Evolutionary conservation across 1,284 basidiomycete species (phyloP).

Genomic region (Tilletia horrida): DNA sequence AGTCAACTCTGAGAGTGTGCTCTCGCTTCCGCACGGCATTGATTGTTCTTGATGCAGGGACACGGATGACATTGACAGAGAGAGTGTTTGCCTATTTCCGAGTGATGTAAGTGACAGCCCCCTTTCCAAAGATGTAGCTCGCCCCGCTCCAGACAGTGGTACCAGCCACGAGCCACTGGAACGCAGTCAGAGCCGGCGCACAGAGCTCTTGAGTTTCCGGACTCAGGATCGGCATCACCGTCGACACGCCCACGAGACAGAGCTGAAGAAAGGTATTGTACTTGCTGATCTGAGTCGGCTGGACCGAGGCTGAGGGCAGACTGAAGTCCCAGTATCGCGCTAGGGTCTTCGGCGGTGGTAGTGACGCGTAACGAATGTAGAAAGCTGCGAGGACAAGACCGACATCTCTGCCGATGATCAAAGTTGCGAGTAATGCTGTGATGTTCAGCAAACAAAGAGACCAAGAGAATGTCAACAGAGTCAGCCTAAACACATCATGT

Average conservation of each 20-base stretch:
- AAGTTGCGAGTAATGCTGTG: slow-evolving; percentile 76
- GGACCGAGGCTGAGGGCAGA: slow-evolving; percentile 87
- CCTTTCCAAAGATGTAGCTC: slow-evolving; percentile 75
- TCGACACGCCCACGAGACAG: slow-evolving; percentile 80
- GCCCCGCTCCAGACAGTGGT: slow-evolving; percentile 91
- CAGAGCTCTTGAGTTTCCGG: slow-evolving; percentile 26
- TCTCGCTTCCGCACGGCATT: no score
- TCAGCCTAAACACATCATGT: no score
- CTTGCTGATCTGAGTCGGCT: slow-evolving; percentile 65
- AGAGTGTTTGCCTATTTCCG: background rate
- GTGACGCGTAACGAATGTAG: slow-evolving; percentile 84
- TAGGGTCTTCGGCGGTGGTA: slow-evolving; percentile 86
- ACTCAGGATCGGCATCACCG: slow-evolving; percentile 74
- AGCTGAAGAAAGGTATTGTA: slow-evolving; percentile 91
- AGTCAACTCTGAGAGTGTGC: no score
- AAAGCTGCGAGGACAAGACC: slow-evolving; percentile 85
- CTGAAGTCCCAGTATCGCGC: slow-evolving; percentile 89
- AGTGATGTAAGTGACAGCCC: slow-evolving; percentile 62
- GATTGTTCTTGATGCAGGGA: no score
- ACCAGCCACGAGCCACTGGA: slow-evolving; percentile 75
- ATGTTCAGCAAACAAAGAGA: no score
- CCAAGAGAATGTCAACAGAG: background rate
- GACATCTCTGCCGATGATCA: slow-evolving; percentile 87
- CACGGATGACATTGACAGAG: background rate
- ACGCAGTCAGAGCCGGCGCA: slow-evolving; percentile 43